phyloP scores from a whole-genome alignment of 306 rosid genomes.

The Begonia masoniana region DNA sequence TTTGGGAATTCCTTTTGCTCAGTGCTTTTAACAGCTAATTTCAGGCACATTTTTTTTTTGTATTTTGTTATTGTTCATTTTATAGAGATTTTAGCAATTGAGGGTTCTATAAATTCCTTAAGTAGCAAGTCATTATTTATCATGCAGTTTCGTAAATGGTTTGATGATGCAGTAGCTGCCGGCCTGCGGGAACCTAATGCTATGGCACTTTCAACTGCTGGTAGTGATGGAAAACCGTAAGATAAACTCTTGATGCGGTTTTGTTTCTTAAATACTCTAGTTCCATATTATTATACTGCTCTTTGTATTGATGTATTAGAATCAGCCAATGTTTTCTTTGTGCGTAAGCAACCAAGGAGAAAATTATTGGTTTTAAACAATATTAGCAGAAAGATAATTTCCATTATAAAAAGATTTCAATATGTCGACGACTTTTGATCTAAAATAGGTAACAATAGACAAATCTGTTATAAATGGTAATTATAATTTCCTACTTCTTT shows the following conservation, averaged over 20 bases:
- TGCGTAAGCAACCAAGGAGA: too few species aligned
- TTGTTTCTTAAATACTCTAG: too few species aligned
- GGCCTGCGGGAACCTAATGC: conserved; percentile 94
- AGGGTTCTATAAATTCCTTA: not conserved
- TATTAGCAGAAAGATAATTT: too few species aligned
- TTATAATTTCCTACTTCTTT: too few species aligned
- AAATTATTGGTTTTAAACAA: too few species aligned
- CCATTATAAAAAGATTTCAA: too few species aligned
- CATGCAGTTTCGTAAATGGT: conserved; percentile 82
- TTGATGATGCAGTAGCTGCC: conserved; percentile 68
- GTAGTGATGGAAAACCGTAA: conserved; percentile 77
- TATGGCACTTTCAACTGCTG: conserved; percentile 83
- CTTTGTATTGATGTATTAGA: too few species aligned
- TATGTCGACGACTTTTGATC: too few species aligned
- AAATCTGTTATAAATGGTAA: too few species aligned
- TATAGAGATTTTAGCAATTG: not conserved
- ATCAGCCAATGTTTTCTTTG: too few species aligned
- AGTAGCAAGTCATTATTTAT: conserved; percentile 15
- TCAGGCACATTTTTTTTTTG: not conserved
- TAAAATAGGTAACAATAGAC: too few species aligned
- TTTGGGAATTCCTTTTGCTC: not conserved
- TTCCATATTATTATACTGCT: too few species aligned
- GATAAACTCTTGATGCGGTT: conserved; percentile 11
- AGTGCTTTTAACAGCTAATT: not conserved
- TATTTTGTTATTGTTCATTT: conserved; percentile 2